Conservation (phyloP, 345 rosid species). For the Abelmoschus esculentus region DNA sequence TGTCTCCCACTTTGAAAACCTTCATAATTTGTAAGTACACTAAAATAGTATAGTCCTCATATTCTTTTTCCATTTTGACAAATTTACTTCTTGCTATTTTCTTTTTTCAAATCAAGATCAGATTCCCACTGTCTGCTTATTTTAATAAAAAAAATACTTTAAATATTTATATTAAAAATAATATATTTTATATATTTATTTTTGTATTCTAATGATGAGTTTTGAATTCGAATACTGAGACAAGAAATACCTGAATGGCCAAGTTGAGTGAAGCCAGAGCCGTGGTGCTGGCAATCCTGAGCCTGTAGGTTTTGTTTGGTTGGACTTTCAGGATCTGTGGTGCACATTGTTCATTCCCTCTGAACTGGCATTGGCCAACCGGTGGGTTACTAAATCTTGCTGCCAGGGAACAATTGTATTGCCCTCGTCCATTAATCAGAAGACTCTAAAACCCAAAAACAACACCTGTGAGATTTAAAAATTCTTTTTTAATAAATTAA, state of each 20-base stretch:
- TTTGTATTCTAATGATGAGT: no score
- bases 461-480: neutral
- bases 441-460: conserved; percentile 19
- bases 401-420: conserved; percentile 65
- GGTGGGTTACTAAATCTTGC: conserved; percentile 26
- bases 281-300: conserved; percentile 66
- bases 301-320: conserved; percentile 56
- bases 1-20: neutral
- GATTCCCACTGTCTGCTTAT: no score
- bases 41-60: neutral
- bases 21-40: neutral
- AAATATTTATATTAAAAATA: no score
- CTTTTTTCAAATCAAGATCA: no score
- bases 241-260: conserved; percentile 39
- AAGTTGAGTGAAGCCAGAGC: conserved; percentile 72
- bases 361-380: conserved; percentile 31
- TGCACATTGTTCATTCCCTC: conserved; percentile 54
- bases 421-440: conserved; percentile 82
- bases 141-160: no score
- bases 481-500: neutral
- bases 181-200: no score
- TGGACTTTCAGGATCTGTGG: conserved; percentile 42
- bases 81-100: neutral
- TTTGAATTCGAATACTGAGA: no score
- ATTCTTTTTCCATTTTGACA: neutral